Base-by-base conservation (phyloP, 352 stramenopile genomes). In the Elongisporangium prolatum region DNA sequence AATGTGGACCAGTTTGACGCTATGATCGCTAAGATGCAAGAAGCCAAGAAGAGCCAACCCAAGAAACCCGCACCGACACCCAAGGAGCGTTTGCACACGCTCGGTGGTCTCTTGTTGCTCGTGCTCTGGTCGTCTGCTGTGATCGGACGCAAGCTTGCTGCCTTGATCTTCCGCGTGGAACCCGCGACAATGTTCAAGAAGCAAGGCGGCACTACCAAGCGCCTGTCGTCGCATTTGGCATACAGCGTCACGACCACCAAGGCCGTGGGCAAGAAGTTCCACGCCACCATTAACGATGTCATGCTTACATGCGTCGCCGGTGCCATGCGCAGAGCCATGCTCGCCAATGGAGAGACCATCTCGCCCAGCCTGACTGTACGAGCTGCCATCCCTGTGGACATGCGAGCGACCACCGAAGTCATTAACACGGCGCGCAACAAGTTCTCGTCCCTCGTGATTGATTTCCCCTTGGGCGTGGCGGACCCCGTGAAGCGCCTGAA, bases 261-360 rank as follows among this genome's bases (percentile, higher is more conserved):
- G 64, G 77, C 74, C 18, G 69, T 93, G 40, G 84, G 81, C 48
- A 91, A 89, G 57, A 62, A 79, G 16, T 80, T 79, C 51, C 55
- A 71, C 21, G 81, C 84, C 16, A 91, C 84, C 1, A 67, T 93
- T 54, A 93, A 93, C 61, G 84, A 93, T 57, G 79, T 91, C 49
- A 90, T 91, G 75, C 71, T 93, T 13, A 88, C 69, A 44, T 87
- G 84, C 28, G 77, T 93, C 34, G 80, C 84, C 11, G 81, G 84
- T 34, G 84, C 81, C 50, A 90, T 93, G 71, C 80, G 78, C 59
- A 77, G 84, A 50, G 79, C 80, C 10, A 81, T 93, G 61, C 52
- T 80, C 52, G 66, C 72, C 14, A 56, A 68, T 0, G 72, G 69
- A 0, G 61, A 73, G 10, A 50, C 58, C 0, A 78, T 90, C n/a